These are phyloP conservation scores for Beauveria pseudobassiana DNA, from an alignment of 2,329 filamentous ascomycete genomes.

Conservation along the genomic window DNA sequence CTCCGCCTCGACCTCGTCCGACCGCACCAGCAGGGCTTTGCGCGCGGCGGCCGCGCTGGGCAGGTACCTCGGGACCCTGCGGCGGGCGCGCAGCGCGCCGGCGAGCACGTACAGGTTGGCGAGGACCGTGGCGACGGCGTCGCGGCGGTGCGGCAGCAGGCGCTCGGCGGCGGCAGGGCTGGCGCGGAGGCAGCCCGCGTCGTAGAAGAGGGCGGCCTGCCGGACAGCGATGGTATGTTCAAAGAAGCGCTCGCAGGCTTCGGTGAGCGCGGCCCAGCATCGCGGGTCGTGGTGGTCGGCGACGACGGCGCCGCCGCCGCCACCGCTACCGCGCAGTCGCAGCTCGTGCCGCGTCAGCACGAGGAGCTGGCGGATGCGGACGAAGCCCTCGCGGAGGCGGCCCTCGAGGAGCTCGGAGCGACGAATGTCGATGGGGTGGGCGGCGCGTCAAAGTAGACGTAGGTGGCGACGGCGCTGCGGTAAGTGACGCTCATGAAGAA, in stretches of 20 bases:
- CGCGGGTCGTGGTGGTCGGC: constrained; percentile 46
- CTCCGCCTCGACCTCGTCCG: constrained; percentile 37
- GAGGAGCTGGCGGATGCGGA: constrained; percentile 48
- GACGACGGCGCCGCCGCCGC: too few relatives aligned
- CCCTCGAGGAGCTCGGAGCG: constrained; percentile 54
- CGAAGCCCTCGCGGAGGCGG: constrained; percentile 51
- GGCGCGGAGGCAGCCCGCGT: constrained; percentile 43
- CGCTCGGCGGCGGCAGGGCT: constrained; percentile 40
- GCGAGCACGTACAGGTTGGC: constrained; percentile 52
- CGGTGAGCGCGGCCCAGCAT: constrained; percentile 48
- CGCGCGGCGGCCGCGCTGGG: constrained; percentile 48
- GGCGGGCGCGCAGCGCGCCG: constrained; percentile 43
- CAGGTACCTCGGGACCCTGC: constrained; percentile 46
- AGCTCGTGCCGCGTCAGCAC: constrained; percentile 52
- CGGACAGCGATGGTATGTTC: constrained; percentile 51
- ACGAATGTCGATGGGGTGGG: too few relatives aligned
- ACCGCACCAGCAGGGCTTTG: constrained; percentile 43
- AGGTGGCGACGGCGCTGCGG: constrained; percentile 45
- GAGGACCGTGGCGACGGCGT: constrained; percentile 50
- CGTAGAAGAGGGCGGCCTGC: constrained; percentile 50
- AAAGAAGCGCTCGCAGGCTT: constrained; percentile 50
- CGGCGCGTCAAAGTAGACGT: constrained; percentile 50
- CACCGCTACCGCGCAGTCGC: constrained; percentile 39
- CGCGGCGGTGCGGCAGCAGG: constrained; percentile 43
- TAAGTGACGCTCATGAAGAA: constrained; percentile 52